A percentile compares a stretch with the other conserved stretches of the same genome.
These are phyloP conservation scores for Xenoacremonium recifei DNA, from an alignment of 2,329 filamentous ascomycete species.

Conservation along the genomic window DNA sequence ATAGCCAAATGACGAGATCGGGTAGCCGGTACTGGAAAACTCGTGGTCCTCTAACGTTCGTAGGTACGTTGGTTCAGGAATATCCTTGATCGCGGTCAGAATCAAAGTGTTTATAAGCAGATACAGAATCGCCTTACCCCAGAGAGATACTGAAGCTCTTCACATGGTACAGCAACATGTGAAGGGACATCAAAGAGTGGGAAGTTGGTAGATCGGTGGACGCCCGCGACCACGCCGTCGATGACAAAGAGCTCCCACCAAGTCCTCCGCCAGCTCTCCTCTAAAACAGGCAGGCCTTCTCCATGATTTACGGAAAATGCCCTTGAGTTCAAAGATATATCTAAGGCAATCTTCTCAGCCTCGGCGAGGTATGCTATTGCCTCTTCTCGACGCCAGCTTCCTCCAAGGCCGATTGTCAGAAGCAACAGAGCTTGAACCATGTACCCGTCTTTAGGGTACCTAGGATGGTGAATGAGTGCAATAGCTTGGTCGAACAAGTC, in stretches of 20 bases:
- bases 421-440: not conserved
- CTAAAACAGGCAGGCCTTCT: slow-evolving; percentile 62
- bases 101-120: not conserved
- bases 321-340: slow-evolving; percentile 70
- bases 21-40: slow-evolving; percentile 67
- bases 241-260: slow-evolving; percentile 84
- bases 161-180: slow-evolving; percentile 75
- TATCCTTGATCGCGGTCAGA: slow-evolving; percentile 40
- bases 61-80: slow-evolving; percentile 62
- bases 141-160: slow-evolving; percentile 69
- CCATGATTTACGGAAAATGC: slow-evolving; percentile 64
- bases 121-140: slow-evolving; percentile 44
- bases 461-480: not conserved
- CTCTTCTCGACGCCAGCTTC: not conserved
- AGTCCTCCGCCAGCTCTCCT: slow-evolving; percentile 81
- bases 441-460: not conserved
- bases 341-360: slow-evolving; percentile 61
- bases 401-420: not conserved
- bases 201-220: slow-evolving; percentile 71
- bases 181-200: slow-evolving; percentile 63
- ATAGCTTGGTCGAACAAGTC: not conserved
- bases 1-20: slow-evolving; percentile 84
- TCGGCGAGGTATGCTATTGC: not conserved
- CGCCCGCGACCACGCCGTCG: slow-evolving; percentile 79
- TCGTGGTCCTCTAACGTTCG: slow-evolving; percentile 73